These are phyloP conservation scores for Trichoderma oligosporum DNA, from an alignment of 2,329 filamentous ascomycete genomes.

Conservation along the genomic window DNA sequence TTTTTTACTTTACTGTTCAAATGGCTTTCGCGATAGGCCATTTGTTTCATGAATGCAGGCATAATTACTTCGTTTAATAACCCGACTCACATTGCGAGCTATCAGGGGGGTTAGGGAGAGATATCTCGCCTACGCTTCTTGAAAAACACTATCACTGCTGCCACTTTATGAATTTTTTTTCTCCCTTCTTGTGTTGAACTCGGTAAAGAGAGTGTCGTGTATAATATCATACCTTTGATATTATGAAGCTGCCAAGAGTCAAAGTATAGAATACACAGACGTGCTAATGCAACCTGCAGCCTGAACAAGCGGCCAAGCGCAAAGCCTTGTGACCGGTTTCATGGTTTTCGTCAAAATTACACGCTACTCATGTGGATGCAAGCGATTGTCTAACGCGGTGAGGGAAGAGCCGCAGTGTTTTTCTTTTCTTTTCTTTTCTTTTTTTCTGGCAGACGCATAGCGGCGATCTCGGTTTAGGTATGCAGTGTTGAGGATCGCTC, in stretches of 20 bases:
- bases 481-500: neutral
- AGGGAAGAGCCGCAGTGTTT: neutral
- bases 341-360: neutral
- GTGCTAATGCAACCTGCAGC: neutral
- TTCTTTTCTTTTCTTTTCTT: no score
- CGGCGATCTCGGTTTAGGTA: neutral
- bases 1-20: neutral
- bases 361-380: conserved; percentile 1
- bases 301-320: neutral
- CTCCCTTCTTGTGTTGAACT: no score
- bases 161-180: no score
- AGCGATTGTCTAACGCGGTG: neutral
- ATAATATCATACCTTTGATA: no score
- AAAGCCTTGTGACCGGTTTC: neutral
- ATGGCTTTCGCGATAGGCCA: neutral
- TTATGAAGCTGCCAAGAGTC: no score
- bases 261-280: neutral
- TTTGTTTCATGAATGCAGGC: neutral
- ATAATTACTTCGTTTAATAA: no score
- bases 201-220: no score
- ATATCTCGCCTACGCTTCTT: neutral
- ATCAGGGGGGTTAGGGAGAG: neutral
- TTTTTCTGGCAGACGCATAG: neutral
- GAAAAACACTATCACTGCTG: neutral
- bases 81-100: no score